Percentiles rank a stretch among this genome's conserved stretches.
Evolutionary conservation across 768 basidiomycete genomes (phyloP).

Genomic region (Boletales sp.): DNA sequence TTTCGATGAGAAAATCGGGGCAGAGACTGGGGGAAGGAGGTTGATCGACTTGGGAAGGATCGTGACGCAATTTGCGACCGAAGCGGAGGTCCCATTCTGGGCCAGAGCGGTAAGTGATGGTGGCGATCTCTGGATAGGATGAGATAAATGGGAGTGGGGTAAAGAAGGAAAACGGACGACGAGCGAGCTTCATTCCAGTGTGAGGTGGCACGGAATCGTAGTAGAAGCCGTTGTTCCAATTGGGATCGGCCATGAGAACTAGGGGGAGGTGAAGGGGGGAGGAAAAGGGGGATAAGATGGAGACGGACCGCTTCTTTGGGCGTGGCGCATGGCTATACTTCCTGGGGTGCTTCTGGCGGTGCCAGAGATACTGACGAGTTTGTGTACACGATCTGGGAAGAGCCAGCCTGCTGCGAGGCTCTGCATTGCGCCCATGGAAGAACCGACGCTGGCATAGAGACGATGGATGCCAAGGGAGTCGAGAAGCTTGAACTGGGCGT

Average conservation of each 20-base stretch:
- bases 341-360: constrained; percentile 90
- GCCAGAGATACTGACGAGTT: constrained; percentile 92
- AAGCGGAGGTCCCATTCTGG: constrained; percentile 99
- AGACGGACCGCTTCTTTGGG: constrained; percentile 83
- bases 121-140: constrained; percentile 79
- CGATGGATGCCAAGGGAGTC: constrained; percentile 81
- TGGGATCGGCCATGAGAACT: constrained; percentile 99
- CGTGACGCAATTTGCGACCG: constrained; percentile 64
- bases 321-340: constrained; percentile 93
- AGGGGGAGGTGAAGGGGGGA: constrained; percentile 1
- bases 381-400: constrained; percentile 82
- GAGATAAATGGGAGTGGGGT: not conserved
- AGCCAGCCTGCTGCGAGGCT: constrained; percentile 95
- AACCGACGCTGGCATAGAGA: constrained; percentile 91
- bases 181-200: constrained; percentile 96
- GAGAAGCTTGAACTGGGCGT: constrained; percentile 83
- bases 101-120: constrained; percentile 97
- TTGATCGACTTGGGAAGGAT: constrained; percentile 7
- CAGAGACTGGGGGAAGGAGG: constrained; percentile 69
- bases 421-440: constrained; percentile 98
- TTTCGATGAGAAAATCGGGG: constrained; percentile 97
- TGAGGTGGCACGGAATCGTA: constrained; percentile 95
- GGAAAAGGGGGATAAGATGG: not conserved
- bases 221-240: constrained; percentile 99
- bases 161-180: constrained; percentile 59